Evolutionary conservation across 1,139 yeast species (phyloP).

Genomic region (Zygosaccharomyces sapae): DNA sequence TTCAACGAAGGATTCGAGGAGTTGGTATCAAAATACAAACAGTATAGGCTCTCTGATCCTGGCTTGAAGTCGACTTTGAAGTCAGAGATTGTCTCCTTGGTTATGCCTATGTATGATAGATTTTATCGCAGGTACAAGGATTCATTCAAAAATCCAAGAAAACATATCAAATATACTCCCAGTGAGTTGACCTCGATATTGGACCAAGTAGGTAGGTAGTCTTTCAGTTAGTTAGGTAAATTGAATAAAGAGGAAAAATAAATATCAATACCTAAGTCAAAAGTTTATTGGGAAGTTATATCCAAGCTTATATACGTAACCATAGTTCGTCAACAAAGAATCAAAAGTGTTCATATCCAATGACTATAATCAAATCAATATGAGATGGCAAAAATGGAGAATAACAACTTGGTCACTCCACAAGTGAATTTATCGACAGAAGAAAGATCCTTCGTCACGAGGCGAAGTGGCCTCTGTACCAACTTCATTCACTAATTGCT

Average conservation of each 20-base stretch:
- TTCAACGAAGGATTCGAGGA: slow-evolving; percentile 83
- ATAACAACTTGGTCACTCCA: neutral
- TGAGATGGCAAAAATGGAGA: neutral
- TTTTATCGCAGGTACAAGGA: slow-evolving; percentile 48
- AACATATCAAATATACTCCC: slow-evolving; percentile 43
- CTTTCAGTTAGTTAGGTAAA: slow-evolving; percentile 10
- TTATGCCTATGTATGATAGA: slow-evolving; percentile 78
- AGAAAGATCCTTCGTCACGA: neutral
- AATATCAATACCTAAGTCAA: neutral
- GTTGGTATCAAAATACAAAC: slow-evolving; percentile 59
- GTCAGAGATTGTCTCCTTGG: slow-evolving; percentile 45
- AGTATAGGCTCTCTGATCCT: slow-evolving; percentile 63
- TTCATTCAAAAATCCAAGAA: slow-evolving; percentile 35
- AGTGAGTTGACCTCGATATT: slow-evolving; percentile 31
- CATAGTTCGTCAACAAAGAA: neutral
- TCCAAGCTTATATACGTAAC: neutral
- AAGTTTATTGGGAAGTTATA: neutral
- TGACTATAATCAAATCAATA: too few relatives aligned
- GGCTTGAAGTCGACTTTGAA: slow-evolving; percentile 47
- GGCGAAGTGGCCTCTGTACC: slow-evolving; percentile 6
- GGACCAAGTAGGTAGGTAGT: slow-evolving; percentile 34
- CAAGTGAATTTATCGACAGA: slow-evolving; percentile 2
- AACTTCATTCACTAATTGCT: slow-evolving; percentile 10
- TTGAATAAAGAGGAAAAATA: neutral
- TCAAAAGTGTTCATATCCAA: too few relatives aligned